phyloP scores from a whole-genome alignment of 352 stramenopile genomes.

The Globisporangium spinosum region DNA sequence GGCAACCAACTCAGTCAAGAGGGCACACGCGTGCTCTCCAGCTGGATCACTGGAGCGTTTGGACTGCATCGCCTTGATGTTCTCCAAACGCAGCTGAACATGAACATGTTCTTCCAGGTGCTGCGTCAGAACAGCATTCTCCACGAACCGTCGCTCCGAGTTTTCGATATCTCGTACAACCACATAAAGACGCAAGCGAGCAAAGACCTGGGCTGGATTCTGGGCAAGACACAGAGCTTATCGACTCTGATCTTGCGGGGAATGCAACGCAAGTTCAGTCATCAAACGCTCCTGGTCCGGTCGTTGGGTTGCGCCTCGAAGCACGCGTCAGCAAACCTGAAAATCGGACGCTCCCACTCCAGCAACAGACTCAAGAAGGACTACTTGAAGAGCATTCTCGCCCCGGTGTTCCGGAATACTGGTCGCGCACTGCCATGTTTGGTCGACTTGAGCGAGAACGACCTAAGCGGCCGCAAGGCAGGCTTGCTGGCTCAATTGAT shows the following conservation, averaged over 20 bases:
- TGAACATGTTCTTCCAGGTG: constrained; percentile 48
- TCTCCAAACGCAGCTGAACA: constrained; percentile 51
- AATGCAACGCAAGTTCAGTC: constrained; percentile 39
- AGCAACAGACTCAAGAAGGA: constrained; percentile 39
- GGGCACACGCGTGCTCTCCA: constrained; percentile 38
- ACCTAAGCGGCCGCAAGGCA: constrained; percentile 47
- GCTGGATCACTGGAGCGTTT: constrained; percentile 57
- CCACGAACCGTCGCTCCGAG: constrained; percentile 52
- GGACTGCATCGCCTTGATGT: constrained; percentile 56
- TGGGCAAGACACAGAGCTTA: constrained; percentile 64
- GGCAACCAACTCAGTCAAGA: constrained; percentile 48
- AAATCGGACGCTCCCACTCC: constrained; percentile 17
- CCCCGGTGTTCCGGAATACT: constrained; percentile 65
- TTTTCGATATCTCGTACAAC: constrained; percentile 73
- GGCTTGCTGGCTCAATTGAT: constrained; percentile 47
- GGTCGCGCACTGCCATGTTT: constrained; percentile 34
- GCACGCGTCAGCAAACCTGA: constrained; percentile 21
- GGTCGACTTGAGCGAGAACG: constrained; percentile 77
- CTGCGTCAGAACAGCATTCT: constrained; percentile 66
- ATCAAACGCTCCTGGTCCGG: constrained; percentile 21
- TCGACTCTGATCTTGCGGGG: constrained; percentile 54
- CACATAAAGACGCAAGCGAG: constrained; percentile 49
- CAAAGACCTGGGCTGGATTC: constrained; percentile 48
- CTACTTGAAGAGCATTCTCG: constrained; percentile 52
- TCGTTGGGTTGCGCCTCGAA: constrained; percentile 25